A percentile compares a stretch with the other conserved stretches of the same genome.
Conservation (phyloP, 345 rosid species). For the Pistacia atlantica region DNA sequence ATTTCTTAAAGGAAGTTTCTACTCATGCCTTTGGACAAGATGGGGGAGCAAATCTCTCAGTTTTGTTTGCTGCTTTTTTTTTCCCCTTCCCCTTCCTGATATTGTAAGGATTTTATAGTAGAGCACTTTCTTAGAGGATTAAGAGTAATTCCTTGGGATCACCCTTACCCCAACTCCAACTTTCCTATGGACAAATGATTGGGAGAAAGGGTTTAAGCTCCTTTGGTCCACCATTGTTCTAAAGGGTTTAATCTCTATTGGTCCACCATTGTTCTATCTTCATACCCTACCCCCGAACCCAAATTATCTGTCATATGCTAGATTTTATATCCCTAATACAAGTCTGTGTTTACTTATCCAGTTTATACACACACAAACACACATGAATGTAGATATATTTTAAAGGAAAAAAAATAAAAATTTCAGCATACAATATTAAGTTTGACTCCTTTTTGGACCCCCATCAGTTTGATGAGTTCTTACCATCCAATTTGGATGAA, state of each 20-base stretch:
- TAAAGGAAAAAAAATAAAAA: no score
- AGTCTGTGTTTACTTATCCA: no score
- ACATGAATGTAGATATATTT: no score
- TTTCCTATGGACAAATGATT: neutral
- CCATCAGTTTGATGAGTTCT: neutral
- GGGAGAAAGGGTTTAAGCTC: neutral
- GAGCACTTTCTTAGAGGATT: no score
- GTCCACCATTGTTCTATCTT: neutral
- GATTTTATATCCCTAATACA: no score
- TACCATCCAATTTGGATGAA: neutral
- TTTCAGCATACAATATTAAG: neutral
- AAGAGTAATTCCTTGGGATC: no score
- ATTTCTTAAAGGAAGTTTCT: neutral
- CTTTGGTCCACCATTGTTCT: neutral
- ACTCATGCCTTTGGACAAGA: neutral
- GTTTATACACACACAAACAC: no score
- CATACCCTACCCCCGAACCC: neutral
- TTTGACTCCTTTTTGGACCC: neutral
- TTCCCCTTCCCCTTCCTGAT: neutral
- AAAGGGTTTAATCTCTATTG: neutral
- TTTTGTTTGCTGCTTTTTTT: no score
- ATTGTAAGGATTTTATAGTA: neutral
- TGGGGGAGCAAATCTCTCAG: no score
- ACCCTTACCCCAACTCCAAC: no score
- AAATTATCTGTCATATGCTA: no score